Conservation (phyloP, 2,329 filamentous ascomycete species). For the Orbilia blumenaviensis region DNA sequence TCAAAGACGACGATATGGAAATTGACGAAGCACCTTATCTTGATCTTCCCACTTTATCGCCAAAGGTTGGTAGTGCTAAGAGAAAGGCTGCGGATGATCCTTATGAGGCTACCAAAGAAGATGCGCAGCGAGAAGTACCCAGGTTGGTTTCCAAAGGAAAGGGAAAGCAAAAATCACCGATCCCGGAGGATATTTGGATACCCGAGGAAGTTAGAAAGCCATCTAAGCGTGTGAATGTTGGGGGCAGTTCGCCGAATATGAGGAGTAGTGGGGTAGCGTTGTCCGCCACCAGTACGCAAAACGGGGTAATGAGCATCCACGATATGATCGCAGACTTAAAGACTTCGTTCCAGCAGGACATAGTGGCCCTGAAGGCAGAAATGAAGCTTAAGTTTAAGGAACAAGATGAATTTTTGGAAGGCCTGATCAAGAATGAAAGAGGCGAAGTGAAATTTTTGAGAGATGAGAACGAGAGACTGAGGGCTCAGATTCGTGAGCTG, state of each 20-base stretch:
- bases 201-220: slow-evolving; percentile 45
- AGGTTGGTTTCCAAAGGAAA: slow-evolving; percentile 21
- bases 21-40: slow-evolving; percentile 19
- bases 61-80: slow-evolving; percentile 30
- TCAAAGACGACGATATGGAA: slow-evolving; percentile 53
- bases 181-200: slow-evolving; percentile 46
- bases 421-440: slow-evolving; percentile 28
- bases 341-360: slow-evolving; percentile 23
- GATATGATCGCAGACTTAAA: slow-evolving; percentile 52
- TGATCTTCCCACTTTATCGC: slow-evolving; percentile 34
- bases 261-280: not conserved
- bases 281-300: slow-evolving; percentile 1
- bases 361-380: slow-evolving; percentile 34
- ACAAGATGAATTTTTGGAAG: slow-evolving; percentile 45
- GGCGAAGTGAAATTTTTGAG: slow-evolving; percentile 30
- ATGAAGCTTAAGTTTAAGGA: slow-evolving; percentile 43
- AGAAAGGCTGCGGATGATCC: slow-evolving; percentile 45
- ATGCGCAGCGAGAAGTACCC: not conserved
- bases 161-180: slow-evolving; percentile 27
- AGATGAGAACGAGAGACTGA: slow-evolving; percentile 43
- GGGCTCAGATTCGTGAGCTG: slow-evolving; percentile 41
- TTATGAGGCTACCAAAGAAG: not conserved
- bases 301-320: slow-evolving; percentile 46
- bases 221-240: slow-evolving; percentile 30
- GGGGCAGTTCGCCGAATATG: slow-evolving; percentile 1